Base-by-base conservation (phyloP, 345 rosid genomes). In the Excoecaria cochinchinensis region DNA sequence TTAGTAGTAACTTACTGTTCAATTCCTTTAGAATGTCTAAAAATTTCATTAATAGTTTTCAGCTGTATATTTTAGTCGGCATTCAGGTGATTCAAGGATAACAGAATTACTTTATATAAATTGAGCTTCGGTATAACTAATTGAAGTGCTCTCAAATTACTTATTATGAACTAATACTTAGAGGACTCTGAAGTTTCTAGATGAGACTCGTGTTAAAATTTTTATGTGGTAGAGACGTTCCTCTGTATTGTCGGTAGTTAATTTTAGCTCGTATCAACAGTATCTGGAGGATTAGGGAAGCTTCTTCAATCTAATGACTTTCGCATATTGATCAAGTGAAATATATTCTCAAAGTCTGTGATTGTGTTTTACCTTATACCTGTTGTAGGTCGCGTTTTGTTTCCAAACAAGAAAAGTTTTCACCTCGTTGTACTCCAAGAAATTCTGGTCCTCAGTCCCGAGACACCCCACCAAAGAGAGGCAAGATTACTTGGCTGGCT, bases 391-490 rank as follows among this genome's bases (percentile, higher is more conserved):
- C 91, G 78, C 84, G 85, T 47, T 89, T 87, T 74, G 71, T 80
- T 70, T 82, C 91, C 21, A 95, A 89, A 79, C 98, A 91, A 84
- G 91, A 88, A 69, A 93, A 88, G 80, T 90, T 90, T 74, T 86
- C 83, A 76, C 92, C 92, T 56, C 91, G 97, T 67, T 93, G 97
- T 76, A 89, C 94, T 25, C 94, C 95, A 3, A 85, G 92, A 82
- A 86, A 79, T 83, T 86, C 93, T 10, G 98, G 97, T 25, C 98
- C 99, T 38, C 98, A 93, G 79, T 93, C 98, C 22, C 91, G 92
- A 24, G 97, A 91, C 68, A 87, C 91, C 51, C 99, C 97, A 5
- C 98, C 99, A 3, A 92, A 83, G 82, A 90, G 99, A 93, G 99
- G 99, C 93, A 69, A 72, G 31, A 9, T 14, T 64, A 12, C 22